phyloP scores from a whole-genome alignment of 331 rosid species.

The Arachis monticola region DNA sequence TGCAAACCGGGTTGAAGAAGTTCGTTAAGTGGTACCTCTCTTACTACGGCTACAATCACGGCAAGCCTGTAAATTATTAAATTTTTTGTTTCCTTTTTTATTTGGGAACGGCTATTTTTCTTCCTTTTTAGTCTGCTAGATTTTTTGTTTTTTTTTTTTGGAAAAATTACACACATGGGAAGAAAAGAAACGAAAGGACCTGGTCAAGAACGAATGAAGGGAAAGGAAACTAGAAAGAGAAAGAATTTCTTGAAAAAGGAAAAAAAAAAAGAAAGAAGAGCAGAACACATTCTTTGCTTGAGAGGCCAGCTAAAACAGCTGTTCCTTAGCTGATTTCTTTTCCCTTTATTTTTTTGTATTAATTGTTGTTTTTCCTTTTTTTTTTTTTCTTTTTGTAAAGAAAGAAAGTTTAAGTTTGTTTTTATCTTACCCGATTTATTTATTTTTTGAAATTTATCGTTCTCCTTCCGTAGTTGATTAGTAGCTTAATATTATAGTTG shows the following conservation, averaged over 20 bases:
- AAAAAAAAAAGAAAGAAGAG: no score
- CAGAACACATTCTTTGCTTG: slow-evolving; percentile 55
- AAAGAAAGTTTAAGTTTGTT: slow-evolving; percentile 28
- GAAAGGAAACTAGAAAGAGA: background rate
- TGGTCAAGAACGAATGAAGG: slow-evolving; percentile 36
- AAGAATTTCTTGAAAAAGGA: background rate
- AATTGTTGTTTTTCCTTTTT: background rate
- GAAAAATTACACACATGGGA: slow-evolving; percentile 4
- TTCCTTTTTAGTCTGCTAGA: slow-evolving; percentile 18
- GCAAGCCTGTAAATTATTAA: slow-evolving; percentile 62
- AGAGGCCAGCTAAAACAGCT: slow-evolving; percentile 47
- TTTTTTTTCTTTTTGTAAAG: slow-evolving; percentile 45
- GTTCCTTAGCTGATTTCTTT: slow-evolving; percentile 34
- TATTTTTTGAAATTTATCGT: background rate
- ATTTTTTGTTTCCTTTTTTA: background rate
- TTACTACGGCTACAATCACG: slow-evolving; percentile 75
- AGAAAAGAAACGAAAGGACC: slow-evolving; percentile 34
- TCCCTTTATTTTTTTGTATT: slow-evolving; percentile 32
- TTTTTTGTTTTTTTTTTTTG: slow-evolving; percentile 18
- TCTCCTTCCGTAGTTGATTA: background rate
- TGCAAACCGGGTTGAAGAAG: slow-evolving; percentile 85
- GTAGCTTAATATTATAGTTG: no score
- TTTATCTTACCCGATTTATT: background rate
- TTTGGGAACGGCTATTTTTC: background rate
- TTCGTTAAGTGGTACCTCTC: slow-evolving; percentile 82